A percentile compares a stretch with the other conserved stretches of the same genome.
Evolutionary conservation across 1,139 yeast species (phyloP).

Genomic region (Pichia sp.): DNA sequence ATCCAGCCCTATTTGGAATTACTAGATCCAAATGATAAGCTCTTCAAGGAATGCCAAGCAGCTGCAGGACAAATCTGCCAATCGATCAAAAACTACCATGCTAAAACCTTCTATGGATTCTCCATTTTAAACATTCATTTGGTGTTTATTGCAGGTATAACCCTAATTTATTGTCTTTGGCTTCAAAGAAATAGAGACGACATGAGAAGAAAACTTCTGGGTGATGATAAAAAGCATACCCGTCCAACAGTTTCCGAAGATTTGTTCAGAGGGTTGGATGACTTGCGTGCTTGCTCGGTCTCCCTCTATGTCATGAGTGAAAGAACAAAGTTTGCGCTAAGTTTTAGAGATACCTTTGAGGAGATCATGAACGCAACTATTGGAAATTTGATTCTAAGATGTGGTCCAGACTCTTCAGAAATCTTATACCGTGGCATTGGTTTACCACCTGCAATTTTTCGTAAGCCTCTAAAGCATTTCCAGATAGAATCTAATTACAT

Average conservation of each 20-base stretch:
- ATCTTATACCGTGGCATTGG: conserved; percentile 38
- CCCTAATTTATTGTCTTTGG: conserved; percentile 58
- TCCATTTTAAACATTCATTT: conserved; percentile 60
- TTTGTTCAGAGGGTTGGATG: conserved; percentile 50
- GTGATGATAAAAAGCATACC: conserved; percentile 51
- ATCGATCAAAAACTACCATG: conserved; percentile 53
- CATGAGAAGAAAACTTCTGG: conserved; percentile 41
- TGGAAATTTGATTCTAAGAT: conserved; percentile 48
- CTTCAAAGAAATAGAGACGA: conserved; percentile 53
- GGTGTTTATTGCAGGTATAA: conserved; percentile 59
- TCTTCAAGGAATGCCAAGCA: conserved; percentile 57
- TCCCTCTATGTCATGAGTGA: conserved; percentile 60
- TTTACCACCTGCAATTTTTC: conserved; percentile 52
- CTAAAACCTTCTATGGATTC: conserved; percentile 52
- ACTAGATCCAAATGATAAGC: conserved; percentile 50
- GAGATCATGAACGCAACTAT: conserved; percentile 55
- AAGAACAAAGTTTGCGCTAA: conserved; percentile 51
- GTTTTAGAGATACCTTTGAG: conserved; percentile 58
- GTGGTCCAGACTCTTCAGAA: conserved; percentile 54
- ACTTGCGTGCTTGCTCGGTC: conserved; percentile 54
- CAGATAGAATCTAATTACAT: conserved; percentile 31
- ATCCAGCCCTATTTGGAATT: conserved; percentile 57
- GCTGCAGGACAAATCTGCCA: conserved; percentile 63
- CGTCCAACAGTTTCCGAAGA: conserved; percentile 49
- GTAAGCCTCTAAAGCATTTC: conserved; percentile 37